Evolutionary conservation across 306 rosid species (phyloP).

Genomic region (Vigna angularis): DNA sequence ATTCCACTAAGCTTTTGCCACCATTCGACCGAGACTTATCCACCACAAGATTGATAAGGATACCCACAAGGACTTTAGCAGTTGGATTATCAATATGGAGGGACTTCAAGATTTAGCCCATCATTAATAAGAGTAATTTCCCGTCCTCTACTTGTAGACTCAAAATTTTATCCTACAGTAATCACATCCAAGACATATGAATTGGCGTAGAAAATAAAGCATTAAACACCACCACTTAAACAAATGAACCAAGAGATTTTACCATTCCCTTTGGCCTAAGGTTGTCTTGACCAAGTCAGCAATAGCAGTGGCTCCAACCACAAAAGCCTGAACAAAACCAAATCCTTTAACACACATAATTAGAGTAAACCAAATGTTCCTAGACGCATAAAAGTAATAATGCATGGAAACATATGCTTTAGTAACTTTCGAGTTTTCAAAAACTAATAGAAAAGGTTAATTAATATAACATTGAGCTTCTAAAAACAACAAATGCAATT

Average conservation of each 20-base stretch:
- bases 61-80: slow-evolving; percentile 99
- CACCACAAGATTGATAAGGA: slow-evolving; percentile 64
- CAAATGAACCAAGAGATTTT: slow-evolving; percentile 18
- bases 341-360: slow-evolving; percentile 6
- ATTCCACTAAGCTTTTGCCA: slow-evolving; percentile 69
- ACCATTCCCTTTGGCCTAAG: slow-evolving; percentile 96
- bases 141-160: slow-evolving; percentile 91
- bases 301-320: slow-evolving; percentile 92
- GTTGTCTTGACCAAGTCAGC: slow-evolving; percentile 98
- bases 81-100: slow-evolving; percentile 97
- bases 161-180: slow-evolving; percentile 85
- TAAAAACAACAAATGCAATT: too few species aligned
- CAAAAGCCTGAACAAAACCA: slow-evolving; percentile 70
- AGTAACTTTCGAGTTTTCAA: too few species aligned
- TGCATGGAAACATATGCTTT: background rate
- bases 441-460: too few species aligned
- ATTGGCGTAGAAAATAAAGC: slow-evolving; percentile 3
- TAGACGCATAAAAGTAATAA: background rate
- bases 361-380: too few species aligned
- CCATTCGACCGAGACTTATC: slow-evolving; percentile 54
- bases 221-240: background rate
- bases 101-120: slow-evolving; percentile 94
- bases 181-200: slow-evolving; percentile 23
- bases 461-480: too few species aligned
- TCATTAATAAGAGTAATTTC: slow-evolving; percentile 87